phyloP scores from a whole-genome alignment of 2,329 filamentous ascomycete genomes.

The Chaetomiaceae sp. region DNA sequence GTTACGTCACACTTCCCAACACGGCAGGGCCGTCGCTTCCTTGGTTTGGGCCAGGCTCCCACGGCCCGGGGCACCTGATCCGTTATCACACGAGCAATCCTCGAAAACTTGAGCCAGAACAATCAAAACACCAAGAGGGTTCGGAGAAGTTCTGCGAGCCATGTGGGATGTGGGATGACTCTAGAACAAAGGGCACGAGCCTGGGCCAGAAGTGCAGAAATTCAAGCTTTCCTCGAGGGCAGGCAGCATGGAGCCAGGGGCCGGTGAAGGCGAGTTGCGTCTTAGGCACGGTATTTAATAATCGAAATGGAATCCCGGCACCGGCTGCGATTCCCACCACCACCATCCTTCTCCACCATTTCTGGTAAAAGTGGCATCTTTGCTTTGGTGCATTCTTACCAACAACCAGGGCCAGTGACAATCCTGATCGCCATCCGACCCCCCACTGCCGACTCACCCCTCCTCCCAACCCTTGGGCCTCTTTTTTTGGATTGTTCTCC shows the following conservation, averaged over 20 bases:
- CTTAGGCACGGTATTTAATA: not conserved
- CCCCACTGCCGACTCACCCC: conserved; percentile 4
- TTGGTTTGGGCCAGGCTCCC: not conserved
- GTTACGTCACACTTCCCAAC: conserved; percentile 7
- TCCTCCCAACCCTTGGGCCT: conserved; percentile 1
- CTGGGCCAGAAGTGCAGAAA: too few relatives aligned
- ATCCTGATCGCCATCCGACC: not conserved
- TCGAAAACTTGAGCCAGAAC: not conserved
- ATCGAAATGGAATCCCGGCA: not conserved
- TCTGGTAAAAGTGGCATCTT: conserved; percentile 2
- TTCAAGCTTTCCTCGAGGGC: too few relatives aligned
- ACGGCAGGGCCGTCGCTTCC: not conserved
- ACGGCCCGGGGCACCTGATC: not conserved
- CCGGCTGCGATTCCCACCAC: too few relatives aligned
- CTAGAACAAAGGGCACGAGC: too few relatives aligned
- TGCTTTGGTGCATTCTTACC: not conserved
- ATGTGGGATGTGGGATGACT: too few relatives aligned
- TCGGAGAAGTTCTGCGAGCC: too few relatives aligned
- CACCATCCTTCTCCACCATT: conserved; percentile 1
- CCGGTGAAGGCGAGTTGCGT: too few relatives aligned
- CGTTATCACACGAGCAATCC: conserved; percentile 2
- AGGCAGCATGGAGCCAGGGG: too few relatives aligned
- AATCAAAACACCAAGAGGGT: not conserved
- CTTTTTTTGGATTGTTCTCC: not conserved
- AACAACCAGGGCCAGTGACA: not conserved